Evolutionary conservation across 345 rosid species (phyloP).

Genomic region (Gossypium anomalum): DNA sequence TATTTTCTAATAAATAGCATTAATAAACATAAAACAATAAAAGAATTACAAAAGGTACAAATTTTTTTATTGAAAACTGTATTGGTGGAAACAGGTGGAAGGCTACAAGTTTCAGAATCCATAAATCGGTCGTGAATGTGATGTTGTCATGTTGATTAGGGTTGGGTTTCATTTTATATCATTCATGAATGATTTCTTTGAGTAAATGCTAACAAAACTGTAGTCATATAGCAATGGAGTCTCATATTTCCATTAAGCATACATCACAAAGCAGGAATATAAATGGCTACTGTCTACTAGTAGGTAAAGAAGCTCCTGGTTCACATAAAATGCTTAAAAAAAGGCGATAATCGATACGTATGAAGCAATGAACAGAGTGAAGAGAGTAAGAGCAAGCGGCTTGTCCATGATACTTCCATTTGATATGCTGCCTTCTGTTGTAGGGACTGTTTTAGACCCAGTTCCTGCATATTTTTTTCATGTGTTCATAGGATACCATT

Average conservation of each 20-base stretch:
- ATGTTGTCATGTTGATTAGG: too few relatives aligned
- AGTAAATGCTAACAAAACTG: background rate
- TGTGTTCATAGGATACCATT: background rate
- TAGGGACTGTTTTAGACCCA: conserved; percentile 31
- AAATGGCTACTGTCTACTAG: background rate
- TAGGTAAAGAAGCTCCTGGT: background rate
- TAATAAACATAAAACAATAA: too few relatives aligned
- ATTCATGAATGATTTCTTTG: too few relatives aligned
- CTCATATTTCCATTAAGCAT: background rate
- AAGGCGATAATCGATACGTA: background rate
- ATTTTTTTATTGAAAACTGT: too few relatives aligned
- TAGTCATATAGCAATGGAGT: background rate
- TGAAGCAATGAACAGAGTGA: conserved; percentile 17
- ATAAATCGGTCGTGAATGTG: too few relatives aligned
- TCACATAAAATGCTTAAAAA: background rate
- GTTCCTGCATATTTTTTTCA: conserved; percentile 11
- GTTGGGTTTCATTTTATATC: too few relatives aligned
- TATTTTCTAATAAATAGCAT: too few relatives aligned
- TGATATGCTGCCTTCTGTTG: conserved; percentile 18
- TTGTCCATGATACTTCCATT: conserved; percentile 21
- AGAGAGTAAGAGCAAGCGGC: conserved; percentile 12
- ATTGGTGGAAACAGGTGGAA: too few relatives aligned
- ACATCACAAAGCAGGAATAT: background rate
- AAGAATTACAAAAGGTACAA: too few relatives aligned
- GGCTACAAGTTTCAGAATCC: too few relatives aligned